Conservation (phyloP, 768 basidiomycete genomes). For the Leccinum barrowsii region DNA sequence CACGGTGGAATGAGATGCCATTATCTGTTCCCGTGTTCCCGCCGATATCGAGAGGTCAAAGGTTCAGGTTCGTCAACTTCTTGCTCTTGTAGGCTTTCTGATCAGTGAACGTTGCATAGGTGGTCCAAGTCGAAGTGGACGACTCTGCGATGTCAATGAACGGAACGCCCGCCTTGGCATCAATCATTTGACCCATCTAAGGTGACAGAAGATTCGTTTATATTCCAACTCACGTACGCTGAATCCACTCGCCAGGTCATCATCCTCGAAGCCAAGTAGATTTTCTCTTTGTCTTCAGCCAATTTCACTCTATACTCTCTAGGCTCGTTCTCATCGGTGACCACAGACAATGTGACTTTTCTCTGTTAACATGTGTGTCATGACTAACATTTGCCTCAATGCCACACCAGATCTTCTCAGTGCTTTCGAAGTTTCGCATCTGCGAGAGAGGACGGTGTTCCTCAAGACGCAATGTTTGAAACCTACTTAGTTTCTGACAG, state of each 20-base stretch:
- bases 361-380: background rate
- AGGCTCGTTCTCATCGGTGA: slow-evolving; percentile 42
- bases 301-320: slow-evolving; percentile 22
- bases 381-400: slow-evolving; percentile 40
- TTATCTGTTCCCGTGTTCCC: slow-evolving; percentile 38
- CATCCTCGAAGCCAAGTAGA: slow-evolving; percentile 33
- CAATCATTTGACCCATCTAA: slow-evolving; percentile 10
- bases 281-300: slow-evolving; percentile 35
- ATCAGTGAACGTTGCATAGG: too few relatives aligned
- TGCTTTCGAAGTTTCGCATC: slow-evolving; percentile 69
- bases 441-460: slow-evolving; percentile 46
- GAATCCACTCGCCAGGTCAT: too few relatives aligned
- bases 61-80: too few relatives aligned
- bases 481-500: slow-evolving; percentile 21
- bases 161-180: too few relatives aligned
- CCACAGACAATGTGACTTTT: slow-evolving; percentile 30
- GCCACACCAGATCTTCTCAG: slow-evolving; percentile 64
- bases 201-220: slow-evolving; percentile 5
- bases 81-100: too few relatives aligned
- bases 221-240: background rate
- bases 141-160: too few relatives aligned
- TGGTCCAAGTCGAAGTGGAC: too few relatives aligned
- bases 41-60: slow-evolving; percentile 34
- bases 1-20: slow-evolving; percentile 12
- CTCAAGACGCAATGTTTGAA: slow-evolving; percentile 71